These are phyloP conservation scores for Annulohypoxylon nitens DNA, from an alignment of 495 filamentous ascomycete genomes.

Conservation along the genomic window DNA sequence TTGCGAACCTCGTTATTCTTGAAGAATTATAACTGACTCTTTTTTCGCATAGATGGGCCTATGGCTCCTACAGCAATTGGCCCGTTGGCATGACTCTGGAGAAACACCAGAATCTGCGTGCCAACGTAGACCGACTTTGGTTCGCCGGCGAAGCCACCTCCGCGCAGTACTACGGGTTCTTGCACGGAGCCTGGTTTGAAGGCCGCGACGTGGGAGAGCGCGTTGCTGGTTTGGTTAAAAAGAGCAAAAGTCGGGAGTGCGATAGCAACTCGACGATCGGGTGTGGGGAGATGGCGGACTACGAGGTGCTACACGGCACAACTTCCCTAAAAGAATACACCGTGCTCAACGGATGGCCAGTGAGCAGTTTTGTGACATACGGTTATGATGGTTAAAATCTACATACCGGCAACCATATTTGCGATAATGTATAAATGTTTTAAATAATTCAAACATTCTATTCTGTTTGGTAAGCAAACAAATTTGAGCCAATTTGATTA, in stretches of 20 bases:
- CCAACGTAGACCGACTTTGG: slow-evolving; percentile 73
- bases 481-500: background rate
- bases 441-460: background rate
- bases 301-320: slow-evolving; percentile 49
- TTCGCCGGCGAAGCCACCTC: slow-evolving; percentile 82
- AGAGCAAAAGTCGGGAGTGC: slow-evolving; percentile 36
- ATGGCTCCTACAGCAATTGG: slow-evolving; percentile 82
- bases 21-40: background rate
- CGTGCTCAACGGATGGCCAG: slow-evolving; percentile 51
- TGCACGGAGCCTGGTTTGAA: slow-evolving; percentile 74
- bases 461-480: background rate
- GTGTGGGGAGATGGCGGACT: slow-evolving; percentile 44
- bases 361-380: slow-evolving; percentile 51
- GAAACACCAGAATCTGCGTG: slow-evolving; percentile 78
- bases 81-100: slow-evolving; percentile 74
- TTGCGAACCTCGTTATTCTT: background rate
- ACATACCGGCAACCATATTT: background rate
- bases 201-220: slow-evolving; percentile 66
- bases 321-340: slow-evolving; percentile 44
- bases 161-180: slow-evolving; percentile 76
- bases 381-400: slow-evolving; percentile 40
- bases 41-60: slow-evolving; percentile 63
- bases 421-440: background rate
- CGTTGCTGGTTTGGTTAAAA: slow-evolving; percentile 62
- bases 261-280: slow-evolving; percentile 47